Evolutionary conservation across 441 rosid genomes (phyloP).

Genomic region (Melastoma candidum): DNA sequence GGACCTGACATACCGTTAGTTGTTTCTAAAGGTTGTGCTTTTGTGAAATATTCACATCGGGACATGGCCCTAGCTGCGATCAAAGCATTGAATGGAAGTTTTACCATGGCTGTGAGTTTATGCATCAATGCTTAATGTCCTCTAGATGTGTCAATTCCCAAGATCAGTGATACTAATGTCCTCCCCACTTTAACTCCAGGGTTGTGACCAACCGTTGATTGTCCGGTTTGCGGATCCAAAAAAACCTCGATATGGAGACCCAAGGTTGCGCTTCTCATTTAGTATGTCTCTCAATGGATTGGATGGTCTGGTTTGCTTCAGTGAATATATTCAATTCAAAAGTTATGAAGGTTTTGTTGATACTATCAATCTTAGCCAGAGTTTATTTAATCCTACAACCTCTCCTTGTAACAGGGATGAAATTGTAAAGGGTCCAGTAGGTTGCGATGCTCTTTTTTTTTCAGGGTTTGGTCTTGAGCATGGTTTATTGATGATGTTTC

Average conservation of each 20-base stretch:
- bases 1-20: not conserved
- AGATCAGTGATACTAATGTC: conserved; percentile 10
- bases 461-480: not conserved
- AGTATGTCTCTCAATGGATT: conserved; percentile 1
- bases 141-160: conserved; percentile 10
- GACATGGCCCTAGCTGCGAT: conserved; percentile 94
- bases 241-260: conserved; percentile 54
- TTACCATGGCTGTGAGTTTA: conserved; percentile 59
- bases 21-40: conserved; percentile 64
- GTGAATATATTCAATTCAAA: not conserved
- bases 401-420: conserved; percentile 1
- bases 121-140: conserved; percentile 4
- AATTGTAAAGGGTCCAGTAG: not conserved
- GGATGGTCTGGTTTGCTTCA: not conserved
- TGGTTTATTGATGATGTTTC: not conserved
- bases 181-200: conserved; percentile 33
- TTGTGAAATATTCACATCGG: conserved; percentile 60
- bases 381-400: not conserved
- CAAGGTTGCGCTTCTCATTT: conserved; percentile 31
- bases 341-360: no score
- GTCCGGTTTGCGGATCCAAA: conserved; percentile 85
- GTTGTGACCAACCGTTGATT: conserved; percentile 71
- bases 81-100: conserved; percentile 59
- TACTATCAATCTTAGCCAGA: not conserved
- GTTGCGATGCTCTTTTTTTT: not conserved